Conservation (phyloP, 345 rosid genomes). For the Diplotaxis tenuifolia region DNA sequence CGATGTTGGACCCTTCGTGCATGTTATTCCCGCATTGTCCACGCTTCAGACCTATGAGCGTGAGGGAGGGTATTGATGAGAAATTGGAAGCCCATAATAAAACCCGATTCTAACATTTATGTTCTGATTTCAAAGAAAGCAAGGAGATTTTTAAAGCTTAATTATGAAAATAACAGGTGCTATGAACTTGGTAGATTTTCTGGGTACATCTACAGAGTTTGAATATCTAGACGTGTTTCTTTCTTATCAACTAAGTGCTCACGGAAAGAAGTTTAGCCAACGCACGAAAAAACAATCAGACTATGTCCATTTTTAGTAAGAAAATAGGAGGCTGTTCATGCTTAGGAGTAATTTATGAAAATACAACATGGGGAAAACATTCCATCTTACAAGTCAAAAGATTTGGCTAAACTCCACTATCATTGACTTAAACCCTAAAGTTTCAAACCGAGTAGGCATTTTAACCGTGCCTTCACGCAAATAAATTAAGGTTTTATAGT, state of each 20-base stretch:
- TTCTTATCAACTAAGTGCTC: conserved; percentile 24
- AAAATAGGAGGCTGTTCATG: neutral
- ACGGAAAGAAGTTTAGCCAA: conserved; percentile 25
- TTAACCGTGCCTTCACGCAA: conserved; percentile 30
- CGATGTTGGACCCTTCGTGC: too few species aligned
- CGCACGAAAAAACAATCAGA: conserved; percentile 23
- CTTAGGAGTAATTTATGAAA: conserved; percentile 8
- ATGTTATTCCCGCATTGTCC: too few species aligned
- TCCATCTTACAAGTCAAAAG: conserved; percentile 13
- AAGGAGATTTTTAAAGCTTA: conserved; percentile 7
- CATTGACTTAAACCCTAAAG: conserved; percentile 20
- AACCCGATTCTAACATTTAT: too few species aligned
- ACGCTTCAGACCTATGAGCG: too few species aligned
- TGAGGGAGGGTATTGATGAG: too few species aligned
- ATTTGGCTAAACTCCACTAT: conserved; percentile 27
- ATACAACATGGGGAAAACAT: conserved; percentile 6
- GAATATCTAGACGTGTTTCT: conserved; percentile 36
- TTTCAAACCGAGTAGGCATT: conserved; percentile 18
- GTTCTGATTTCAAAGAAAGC: conserved; percentile 5
- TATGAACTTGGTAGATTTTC: conserved; percentile 17
- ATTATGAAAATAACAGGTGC: conserved; percentile 38
- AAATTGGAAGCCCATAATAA: too few species aligned
- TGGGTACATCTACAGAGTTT: conserved; percentile 3
- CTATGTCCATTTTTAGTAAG: conserved; percentile 6
- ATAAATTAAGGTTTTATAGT: conserved; percentile 19